phyloP scores from a whole-genome alignment of 257 asterid species.

The Coffea eugenioides region DNA sequence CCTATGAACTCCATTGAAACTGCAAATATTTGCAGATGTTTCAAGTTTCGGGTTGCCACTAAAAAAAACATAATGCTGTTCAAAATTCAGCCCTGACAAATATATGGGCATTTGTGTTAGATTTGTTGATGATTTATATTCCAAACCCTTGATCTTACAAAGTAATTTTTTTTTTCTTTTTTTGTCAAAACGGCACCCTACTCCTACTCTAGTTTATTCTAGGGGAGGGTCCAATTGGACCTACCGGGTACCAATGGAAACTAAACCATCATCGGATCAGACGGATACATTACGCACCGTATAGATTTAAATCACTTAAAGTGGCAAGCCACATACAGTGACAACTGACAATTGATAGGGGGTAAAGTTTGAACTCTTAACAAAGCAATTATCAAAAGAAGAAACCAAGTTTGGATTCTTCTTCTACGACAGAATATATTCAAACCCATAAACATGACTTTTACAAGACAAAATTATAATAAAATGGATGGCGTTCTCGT shows the following conservation, averaged over 20 bases:
- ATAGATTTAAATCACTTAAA: no score
- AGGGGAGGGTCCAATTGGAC: no score
- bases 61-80: slow-evolving; percentile 15
- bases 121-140: background rate
- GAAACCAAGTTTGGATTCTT: slow-evolving; percentile 24
- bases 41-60: slow-evolving; percentile 1
- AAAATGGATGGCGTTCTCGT: slow-evolving; percentile 3
- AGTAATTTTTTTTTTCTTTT: background rate
- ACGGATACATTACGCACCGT: no score
- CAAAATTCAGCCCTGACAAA: slow-evolving; percentile 18
- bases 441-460: slow-evolving; percentile 26
- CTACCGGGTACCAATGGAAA: no score
- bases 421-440: slow-evolving; percentile 37
- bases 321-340: no score
- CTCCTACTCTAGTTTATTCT: no score
- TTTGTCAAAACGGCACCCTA: no score
- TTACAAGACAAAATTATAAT: slow-evolving; percentile 9
- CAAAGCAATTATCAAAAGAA: slow-evolving; percentile 6
- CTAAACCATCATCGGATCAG: no score
- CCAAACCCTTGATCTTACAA: slow-evolving; percentile 8
- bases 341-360: no score
- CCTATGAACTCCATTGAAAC: background rate
- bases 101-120: background rate
- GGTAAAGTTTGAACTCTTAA: no score
- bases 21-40: background rate